A percentile compares a stretch with the other conserved stretches of the same genome.
These are phyloP conservation scores for Trichoderma koningii DNA, from an alignment of 2,329 filamentous ascomycete species.

Conservation along the genomic window DNA sequence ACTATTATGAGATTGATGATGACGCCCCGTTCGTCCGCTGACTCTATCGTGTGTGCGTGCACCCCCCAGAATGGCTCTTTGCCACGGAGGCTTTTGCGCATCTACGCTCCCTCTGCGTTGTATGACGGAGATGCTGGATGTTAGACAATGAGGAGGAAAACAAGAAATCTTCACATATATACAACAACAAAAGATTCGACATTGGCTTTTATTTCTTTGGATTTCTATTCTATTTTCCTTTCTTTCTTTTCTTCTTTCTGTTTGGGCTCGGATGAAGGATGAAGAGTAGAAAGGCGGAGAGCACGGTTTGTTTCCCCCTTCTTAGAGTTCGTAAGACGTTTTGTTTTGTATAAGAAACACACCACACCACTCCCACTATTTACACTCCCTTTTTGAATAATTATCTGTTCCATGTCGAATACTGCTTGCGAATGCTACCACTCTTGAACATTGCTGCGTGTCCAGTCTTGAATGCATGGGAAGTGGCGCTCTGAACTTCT, in stretches of 20 bases:
- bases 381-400: neutral
- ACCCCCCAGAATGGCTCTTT: neutral
- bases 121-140: too few species aligned
- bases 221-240: neutral
- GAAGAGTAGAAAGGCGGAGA: neutral
- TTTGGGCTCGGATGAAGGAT: neutral
- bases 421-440: neutral
- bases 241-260: neutral
- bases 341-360: slow-evolving; percentile 1
- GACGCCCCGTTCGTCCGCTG: too few species aligned
- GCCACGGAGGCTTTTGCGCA: neutral
- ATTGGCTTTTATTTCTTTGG: neutral
- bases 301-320: neutral
- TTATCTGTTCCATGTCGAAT: slow-evolving; percentile 7
- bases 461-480: neutral
- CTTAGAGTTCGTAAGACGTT: neutral
- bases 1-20: neutral
- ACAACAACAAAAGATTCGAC: neutral
- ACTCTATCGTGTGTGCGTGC: too few species aligned
- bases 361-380: slow-evolving; percentile 2
- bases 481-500: neutral
- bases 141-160: neutral
- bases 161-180: neutral
- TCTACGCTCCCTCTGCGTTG: neutral
- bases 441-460: neutral